These are phyloP conservation scores for Pouteria glomerata DNA, from an alignment of 148 eudicot species.

Conservation along the genomic window DNA sequence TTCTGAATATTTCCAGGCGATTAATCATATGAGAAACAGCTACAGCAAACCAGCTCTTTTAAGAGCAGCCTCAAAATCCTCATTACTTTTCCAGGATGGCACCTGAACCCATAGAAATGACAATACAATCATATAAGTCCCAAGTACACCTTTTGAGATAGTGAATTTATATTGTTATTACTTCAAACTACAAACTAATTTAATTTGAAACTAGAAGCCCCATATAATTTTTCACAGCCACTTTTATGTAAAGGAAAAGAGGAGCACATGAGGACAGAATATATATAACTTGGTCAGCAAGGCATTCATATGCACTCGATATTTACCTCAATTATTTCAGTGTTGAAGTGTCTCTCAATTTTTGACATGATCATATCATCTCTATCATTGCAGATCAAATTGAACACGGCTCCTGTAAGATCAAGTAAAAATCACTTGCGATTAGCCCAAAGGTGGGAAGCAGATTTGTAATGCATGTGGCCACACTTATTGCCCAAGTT, in stretches of 20 bases:
- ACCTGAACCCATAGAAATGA: conserved; percentile 32
- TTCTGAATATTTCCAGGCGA: too few species aligned
- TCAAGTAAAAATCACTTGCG: conserved; percentile 23
- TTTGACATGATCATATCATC: conserved; percentile 56
- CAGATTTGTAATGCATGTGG: not conserved
- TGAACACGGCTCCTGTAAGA: conserved; percentile 77
- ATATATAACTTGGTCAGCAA: not conserved
- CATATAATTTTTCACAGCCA: not conserved
- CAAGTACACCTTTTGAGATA: not conserved
- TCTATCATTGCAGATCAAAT: conserved; percentile 51
- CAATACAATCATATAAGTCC: not conserved
- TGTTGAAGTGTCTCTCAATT: conserved; percentile 68
- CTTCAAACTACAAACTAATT: not conserved
- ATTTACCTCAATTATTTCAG: conserved; percentile 48
- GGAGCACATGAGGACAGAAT: not conserved
- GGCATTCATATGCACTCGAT: not conserved
- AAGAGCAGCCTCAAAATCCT: conserved; percentile 66
- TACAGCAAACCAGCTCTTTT: conserved; percentile 55
- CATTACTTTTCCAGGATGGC: conserved; percentile 39
- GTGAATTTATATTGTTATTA: not conserved
- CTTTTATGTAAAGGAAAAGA: not conserved
- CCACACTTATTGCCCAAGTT: not conserved
- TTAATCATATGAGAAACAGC: not conserved
- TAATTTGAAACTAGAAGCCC: not conserved
- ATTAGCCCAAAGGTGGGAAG: not conserved